phyloP scores from a whole-genome alignment of 441 rosid genomes.

The Rhodomyrtus psidioides region DNA sequence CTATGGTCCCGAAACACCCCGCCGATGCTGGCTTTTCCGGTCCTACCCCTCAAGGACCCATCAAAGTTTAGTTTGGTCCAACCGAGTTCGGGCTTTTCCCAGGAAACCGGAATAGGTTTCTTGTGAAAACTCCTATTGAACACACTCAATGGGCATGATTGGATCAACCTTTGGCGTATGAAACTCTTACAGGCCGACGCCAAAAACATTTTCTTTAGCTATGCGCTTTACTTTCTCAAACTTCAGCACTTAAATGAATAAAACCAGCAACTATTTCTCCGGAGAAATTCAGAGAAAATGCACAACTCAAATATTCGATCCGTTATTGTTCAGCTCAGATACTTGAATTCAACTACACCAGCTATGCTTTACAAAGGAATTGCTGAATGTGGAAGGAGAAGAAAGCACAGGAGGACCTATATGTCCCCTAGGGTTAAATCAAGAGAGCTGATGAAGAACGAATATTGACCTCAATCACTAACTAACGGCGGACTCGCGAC shows the following conservation, averaged over 20 bases:
- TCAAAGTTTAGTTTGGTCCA: slow-evolving; percentile 85
- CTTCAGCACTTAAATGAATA: neutral
- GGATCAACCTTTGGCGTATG: slow-evolving; percentile 25
- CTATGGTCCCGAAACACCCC: slow-evolving; percentile 74
- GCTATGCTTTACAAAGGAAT: neutral
- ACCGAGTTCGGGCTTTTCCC: slow-evolving; percentile 57
- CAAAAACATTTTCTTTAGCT: slow-evolving; percentile 19
- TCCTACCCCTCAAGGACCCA: slow-evolving; percentile 47
- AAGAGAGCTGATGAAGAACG: neutral
- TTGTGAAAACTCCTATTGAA: slow-evolving; percentile 43
- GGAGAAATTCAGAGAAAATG: neutral
- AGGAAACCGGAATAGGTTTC: slow-evolving; percentile 46
- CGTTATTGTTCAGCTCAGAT: neutral
- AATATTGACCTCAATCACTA: neutral
- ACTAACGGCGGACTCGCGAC: neutral
- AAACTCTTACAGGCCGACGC: slow-evolving; percentile 20
- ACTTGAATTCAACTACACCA: neutral
- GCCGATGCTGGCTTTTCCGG: slow-evolving; percentile 62
- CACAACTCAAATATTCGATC: neutral
- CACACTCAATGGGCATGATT: slow-evolving; percentile 15
- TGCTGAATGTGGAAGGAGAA: neutral
- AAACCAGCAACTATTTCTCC: neutral
- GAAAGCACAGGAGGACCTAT: neutral
- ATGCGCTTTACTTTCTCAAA: neutral
- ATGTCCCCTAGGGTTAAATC: neutral